Evolutionary conservation across 163 green algal species (phyloP).

Genomic region (Chlamydomonas reinhardtii): DNA sequence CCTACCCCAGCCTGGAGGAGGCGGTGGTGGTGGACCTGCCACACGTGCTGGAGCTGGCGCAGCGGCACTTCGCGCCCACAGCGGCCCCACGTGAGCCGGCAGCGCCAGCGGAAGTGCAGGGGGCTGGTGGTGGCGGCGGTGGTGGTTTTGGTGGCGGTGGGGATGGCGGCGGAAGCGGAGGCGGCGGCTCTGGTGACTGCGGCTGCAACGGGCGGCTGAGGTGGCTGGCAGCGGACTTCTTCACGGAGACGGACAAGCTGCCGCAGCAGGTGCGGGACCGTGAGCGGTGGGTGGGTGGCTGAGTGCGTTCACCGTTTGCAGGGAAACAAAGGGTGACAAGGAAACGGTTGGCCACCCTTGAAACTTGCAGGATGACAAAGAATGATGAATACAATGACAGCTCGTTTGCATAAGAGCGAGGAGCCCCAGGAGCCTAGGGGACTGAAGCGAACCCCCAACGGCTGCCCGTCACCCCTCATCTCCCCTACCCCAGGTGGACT

Average conservation of each 20-base stretch:
- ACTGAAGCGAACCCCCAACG: too few species aligned
- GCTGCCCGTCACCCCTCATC: too few species aligned
- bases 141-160: too few species aligned
- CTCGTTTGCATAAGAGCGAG: too few species aligned
- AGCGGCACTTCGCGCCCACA: conserved; percentile 48
- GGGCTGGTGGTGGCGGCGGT: background rate
- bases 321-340: too few species aligned
- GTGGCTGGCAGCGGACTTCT: conserved; percentile 49
- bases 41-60: conserved; percentile 39
- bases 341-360: too few species aligned
- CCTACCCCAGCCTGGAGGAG: conserved; percentile 42
- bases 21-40: conserved; percentile 63
- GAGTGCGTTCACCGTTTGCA: too few species aligned
- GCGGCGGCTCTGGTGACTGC: background rate
- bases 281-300: too few species aligned
- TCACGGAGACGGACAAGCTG: conserved; percentile 16
- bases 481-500: conserved; percentile 45
- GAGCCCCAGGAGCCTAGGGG: too few species aligned
- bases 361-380: too few species aligned
- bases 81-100: background rate
- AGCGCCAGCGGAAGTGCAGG: background rate
- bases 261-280: conserved; percentile 25
- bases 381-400: too few species aligned
- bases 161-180: background rate
- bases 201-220: conserved; percentile 3